phyloP scores from a whole-genome alignment of 352 stramenopile genomes.

The Thraustotheca clavata region DNA sequence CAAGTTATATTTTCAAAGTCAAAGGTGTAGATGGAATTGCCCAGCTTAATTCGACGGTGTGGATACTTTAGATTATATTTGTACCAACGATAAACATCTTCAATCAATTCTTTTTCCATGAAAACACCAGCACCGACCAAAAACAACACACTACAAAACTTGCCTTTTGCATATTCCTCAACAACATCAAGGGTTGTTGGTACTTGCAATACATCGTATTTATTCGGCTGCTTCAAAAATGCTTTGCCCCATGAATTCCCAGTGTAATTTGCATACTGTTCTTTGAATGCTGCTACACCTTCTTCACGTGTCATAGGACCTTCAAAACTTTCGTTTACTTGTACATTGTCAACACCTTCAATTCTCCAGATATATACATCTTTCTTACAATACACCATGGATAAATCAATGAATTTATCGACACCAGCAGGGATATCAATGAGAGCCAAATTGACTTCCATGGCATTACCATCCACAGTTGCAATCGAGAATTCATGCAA shows the following conservation, averaged over 20 bases:
- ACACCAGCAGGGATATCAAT: not conserved
- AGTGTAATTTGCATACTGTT: not conserved
- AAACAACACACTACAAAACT: not conserved
- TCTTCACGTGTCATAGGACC: not conserved
- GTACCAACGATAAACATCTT: not conserved
- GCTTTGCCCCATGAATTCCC: not conserved
- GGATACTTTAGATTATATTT: not conserved
- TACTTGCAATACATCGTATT: not conserved
- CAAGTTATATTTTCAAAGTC: not conserved
- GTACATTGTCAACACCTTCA: not conserved
- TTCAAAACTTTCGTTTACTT: not conserved
- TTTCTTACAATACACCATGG: not conserved
- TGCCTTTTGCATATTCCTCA: not conserved
- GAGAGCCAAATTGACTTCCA: not conserved
- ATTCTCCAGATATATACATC: not conserved
- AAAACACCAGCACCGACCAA: no score
- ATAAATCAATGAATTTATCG: not conserved
- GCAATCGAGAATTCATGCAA: not conserved
- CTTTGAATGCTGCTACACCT: not conserved
- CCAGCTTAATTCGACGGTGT: not conserved
- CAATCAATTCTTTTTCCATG: not conserved
- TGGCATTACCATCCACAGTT: not conserved
- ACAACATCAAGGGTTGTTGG: not conserved
- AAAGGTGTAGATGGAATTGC: not conserved
- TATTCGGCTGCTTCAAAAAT: not conserved